Evolutionary conservation across 2,329 filamentous ascomycete species (phyloP).

Genomic region (Metarhizium anisopliae): DNA sequence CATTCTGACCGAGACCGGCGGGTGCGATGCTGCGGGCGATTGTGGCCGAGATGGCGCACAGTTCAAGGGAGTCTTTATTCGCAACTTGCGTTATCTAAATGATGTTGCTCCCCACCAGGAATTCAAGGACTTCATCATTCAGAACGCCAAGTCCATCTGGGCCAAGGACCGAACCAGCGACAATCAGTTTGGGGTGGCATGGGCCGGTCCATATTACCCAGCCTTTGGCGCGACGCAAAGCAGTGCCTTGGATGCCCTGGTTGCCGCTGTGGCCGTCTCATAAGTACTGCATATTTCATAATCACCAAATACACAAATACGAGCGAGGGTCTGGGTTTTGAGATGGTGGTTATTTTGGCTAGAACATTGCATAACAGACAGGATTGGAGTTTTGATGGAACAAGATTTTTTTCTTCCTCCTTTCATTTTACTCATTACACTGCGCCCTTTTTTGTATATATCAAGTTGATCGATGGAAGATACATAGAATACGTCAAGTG

Average conservation of each 20-base stretch:
- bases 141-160: slow-evolving; percentile 61
- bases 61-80: slow-evolving; percentile 65
- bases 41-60: slow-evolving; percentile 46
- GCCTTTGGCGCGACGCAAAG: slow-evolving; percentile 52
- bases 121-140: slow-evolving; percentile 46
- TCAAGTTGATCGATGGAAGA: background rate
- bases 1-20: slow-evolving; percentile 32
- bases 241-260: slow-evolving; percentile 56
- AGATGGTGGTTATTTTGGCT: background rate
- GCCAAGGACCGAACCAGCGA: slow-evolving; percentile 39
- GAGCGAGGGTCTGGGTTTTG: background rate
- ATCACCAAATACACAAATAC: background rate
- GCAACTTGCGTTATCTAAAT: slow-evolving; percentile 54
- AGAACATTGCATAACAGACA: background rate
- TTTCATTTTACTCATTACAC: background rate
- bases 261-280: slow-evolving; percentile 45
- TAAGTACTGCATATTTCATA: slow-evolving; percentile 7
- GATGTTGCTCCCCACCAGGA: slow-evolving; percentile 35
- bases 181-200: slow-evolving; percentile 51
- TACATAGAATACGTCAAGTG: too few relatives aligned
- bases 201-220: slow-evolving; percentile 49
- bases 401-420: background rate
- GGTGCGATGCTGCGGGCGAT: slow-evolving; percentile 25
- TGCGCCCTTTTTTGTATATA: background rate
- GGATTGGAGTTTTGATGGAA: background rate